Base-by-base conservation (phyloP, 371 early-diverging fungal species). In the Nematocida sp. region DNA sequence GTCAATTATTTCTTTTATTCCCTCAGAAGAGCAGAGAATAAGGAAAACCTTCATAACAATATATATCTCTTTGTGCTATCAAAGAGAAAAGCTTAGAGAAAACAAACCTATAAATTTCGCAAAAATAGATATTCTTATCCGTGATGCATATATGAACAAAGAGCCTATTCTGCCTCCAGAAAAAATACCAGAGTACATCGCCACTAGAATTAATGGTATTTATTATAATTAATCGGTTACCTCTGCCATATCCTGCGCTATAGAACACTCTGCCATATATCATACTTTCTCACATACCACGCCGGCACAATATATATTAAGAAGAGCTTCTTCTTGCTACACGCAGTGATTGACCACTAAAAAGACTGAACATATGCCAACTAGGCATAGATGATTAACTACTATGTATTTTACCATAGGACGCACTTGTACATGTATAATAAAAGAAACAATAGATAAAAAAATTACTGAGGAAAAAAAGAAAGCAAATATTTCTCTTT, bases 171-270 rank as follows among this genome's bases (percentile, higher is more conserved):
- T 56, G 5, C 65, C 65, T 9, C 7, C 9, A 2, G 33, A 5
- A 2, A 5, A 65, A 13, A 4, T 65, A n/a, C 32, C 9, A 20
- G 25, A 7, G 30, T 65, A 60, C 65, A 54, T 54, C 20, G n/a
- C 40, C 11, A 28, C 26, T 4, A 33, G 55, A 11, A 1, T 65
- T 9, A 65, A 65, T 32, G 28, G 50, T 28, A 49, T 65, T 18
- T 65, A 65, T 56, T 65, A 65, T 45, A 59, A 56, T 3, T 55
- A 38, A 30, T 13, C 7, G 53, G 23, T 13, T 53, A 23, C 32
- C n/a, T n/a, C n/a, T n/a, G n/a, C n/a, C n/a, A n/a, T n/a, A n/a
- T n/a, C n/a, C n/a, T n/a, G n/a, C n/a, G n/a, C n/a, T n/a, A n/a
- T n/a, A n/a, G n/a, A n/a, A n/a, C n/a, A n/a, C n/a, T n/a, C n/a